Evolutionary conservation across 176 grass and related monocot species (phyloP).

Genomic region (Aegilops longissima): DNA sequence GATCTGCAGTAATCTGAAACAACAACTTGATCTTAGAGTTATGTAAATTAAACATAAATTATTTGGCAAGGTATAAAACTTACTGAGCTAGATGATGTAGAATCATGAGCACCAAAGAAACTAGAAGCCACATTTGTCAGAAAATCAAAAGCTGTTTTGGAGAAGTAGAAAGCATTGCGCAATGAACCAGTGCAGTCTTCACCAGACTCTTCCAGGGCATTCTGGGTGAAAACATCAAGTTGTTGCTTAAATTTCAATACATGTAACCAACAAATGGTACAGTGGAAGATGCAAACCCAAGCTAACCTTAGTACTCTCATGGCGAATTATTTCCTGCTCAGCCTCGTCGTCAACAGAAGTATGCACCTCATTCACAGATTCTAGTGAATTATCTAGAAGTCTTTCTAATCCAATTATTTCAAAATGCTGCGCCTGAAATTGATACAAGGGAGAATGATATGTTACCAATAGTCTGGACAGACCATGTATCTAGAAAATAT

Average conservation of each 20-base stretch:
- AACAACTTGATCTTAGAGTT: slow-evolving; percentile 23
- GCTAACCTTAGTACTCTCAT: slow-evolving; percentile 47
- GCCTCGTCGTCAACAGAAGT: slow-evolving; percentile 21
- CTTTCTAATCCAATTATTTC: slow-evolving; percentile 89
- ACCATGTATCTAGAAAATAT: not conserved
- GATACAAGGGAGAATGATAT: slow-evolving; percentile 14
- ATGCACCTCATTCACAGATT: slow-evolving; percentile 40
- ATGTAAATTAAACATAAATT: not conserved
- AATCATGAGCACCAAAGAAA: slow-evolving; percentile 53
- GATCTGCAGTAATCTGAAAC: slow-evolving; percentile 50
- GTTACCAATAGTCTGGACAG: slow-evolving; percentile 16
- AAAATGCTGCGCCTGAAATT: slow-evolving; percentile 66
- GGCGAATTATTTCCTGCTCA: slow-evolving; percentile 49
- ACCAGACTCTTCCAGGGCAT: slow-evolving; percentile 53
- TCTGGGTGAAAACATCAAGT: slow-evolving; percentile 32
- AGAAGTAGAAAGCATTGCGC: slow-evolving; percentile 57
- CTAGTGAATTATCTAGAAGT: slow-evolving; percentile 52
- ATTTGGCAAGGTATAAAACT: slow-evolving; percentile 25
- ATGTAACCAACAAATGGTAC: not conserved
- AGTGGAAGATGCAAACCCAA: slow-evolving; percentile 2
- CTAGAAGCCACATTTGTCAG: slow-evolving; percentile 59
- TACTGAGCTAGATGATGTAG: slow-evolving; percentile 53
- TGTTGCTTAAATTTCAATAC: slow-evolving; percentile 11
- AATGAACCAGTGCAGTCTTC: slow-evolving; percentile 52
- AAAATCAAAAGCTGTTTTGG: slow-evolving; percentile 63